Percentiles rank a stretch among this genome's conserved stretches.
Conservation (phyloP, 2,329 filamentous ascomycete genomes). For the Cercospora janseana region DNA sequence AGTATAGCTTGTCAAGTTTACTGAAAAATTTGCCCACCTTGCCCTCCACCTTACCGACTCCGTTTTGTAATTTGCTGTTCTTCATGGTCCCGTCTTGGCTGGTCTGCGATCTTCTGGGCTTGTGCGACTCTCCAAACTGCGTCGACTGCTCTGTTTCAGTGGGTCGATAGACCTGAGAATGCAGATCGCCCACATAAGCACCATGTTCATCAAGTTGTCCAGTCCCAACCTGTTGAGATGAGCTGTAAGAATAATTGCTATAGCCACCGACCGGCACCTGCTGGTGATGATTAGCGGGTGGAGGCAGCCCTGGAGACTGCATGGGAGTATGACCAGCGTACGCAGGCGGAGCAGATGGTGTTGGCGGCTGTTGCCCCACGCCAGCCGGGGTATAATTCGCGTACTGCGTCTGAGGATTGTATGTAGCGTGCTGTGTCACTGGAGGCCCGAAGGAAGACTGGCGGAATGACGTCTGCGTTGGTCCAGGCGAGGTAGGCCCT, state of each 20-base stretch:
- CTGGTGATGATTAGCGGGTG: constrained; percentile 35
- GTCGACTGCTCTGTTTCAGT: constrained; percentile 61
- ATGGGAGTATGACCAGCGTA: constrained; percentile 40
- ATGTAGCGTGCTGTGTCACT: constrained; percentile 41
- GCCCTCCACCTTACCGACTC: constrained; percentile 19
- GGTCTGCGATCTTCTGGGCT: constrained; percentile 11
- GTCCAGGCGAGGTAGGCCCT: constrained; percentile 28
- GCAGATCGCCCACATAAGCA: constrained; percentile 53
- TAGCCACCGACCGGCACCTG: constrained; percentile 46
- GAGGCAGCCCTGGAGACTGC: constrained; percentile 42
- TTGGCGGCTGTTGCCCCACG: constrained; percentile 32
- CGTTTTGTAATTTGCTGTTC: constrained; percentile 15
- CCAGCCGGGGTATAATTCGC: constrained; percentile 30
- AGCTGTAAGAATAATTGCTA: constrained; percentile 53
- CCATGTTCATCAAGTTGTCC: constrained; percentile 31
- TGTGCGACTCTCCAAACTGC: constrained; percentile 1
- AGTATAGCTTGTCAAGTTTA: constrained; percentile 24
- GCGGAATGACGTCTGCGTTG: constrained; percentile 37
- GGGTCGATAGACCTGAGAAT: constrained; percentile 68
- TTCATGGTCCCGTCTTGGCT: constrained; percentile 14
- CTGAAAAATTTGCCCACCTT: constrained; percentile 21
- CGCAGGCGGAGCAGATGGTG: constrained; percentile 36
- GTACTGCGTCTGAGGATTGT: constrained; percentile 29
- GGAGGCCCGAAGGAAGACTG: constrained; percentile 28
- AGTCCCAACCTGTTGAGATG: constrained; percentile 32